Evolutionary conservation across 176 grass and related monocot genomes (phyloP).

Genomic region (Avena insularis): DNA sequence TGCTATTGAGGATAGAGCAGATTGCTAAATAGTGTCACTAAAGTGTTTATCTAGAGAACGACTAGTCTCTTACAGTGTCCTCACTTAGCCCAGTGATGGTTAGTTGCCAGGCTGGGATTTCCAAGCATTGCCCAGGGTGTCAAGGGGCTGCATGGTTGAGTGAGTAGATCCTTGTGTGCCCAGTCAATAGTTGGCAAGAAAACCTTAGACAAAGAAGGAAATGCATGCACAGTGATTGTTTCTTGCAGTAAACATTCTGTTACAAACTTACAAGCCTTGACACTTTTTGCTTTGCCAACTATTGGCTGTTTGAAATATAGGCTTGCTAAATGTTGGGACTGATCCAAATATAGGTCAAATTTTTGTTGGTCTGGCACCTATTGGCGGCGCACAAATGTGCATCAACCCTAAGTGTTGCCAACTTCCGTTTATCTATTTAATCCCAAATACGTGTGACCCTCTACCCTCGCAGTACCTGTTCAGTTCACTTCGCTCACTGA

Average conservation of each 20-base stretch:
- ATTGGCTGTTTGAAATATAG: background rate
- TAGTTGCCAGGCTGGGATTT: slow-evolving; percentile 2
- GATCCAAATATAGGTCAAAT: background rate
- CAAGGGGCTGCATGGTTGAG: background rate
- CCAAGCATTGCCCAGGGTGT: background rate
- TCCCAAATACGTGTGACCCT: background rate
- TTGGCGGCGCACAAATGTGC: background rate
- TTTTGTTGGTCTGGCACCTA: slow-evolving; percentile 3
- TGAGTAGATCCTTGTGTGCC: background rate
- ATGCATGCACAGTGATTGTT: background rate
- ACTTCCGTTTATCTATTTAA: background rate
- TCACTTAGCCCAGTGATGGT: background rate
- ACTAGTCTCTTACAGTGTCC: background rate
- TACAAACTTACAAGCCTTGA: background rate
- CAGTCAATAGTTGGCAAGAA: background rate
- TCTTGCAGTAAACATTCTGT: background rate
- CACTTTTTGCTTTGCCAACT: background rate
- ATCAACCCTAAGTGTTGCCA: background rate
- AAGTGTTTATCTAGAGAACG: background rate
- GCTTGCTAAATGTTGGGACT: slow-evolving; percentile 9
- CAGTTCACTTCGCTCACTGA: background rate
- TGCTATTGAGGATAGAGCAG: slow-evolving; percentile 15
- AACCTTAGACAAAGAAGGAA: slow-evolving; percentile 13
- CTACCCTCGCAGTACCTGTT: background rate
- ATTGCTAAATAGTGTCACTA: background rate